Evolutionary conservation across 75 land plant species (phyloP), one percentile per base, ranked within the genome.

Genomic region (Chamaecyparis obtusa): DNA sequence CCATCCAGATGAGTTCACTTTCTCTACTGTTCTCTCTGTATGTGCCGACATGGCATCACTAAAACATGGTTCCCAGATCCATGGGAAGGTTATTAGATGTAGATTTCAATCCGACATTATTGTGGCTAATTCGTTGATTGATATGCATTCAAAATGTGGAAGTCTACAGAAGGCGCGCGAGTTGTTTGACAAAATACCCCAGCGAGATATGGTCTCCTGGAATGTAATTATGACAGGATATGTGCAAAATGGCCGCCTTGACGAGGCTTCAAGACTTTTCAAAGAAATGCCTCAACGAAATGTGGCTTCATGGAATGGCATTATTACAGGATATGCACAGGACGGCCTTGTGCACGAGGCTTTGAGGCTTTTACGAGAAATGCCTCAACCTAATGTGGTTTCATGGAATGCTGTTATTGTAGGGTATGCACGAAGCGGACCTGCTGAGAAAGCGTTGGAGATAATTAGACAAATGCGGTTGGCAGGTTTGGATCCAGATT

Each of bases 331-430:
- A 78, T 78, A 36, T 86, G 84, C 84, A 21, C 83, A 86, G 84
- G 77, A 86, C 44, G 87, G 87, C n/a, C 39, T 24, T 6, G 46
- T 81, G 7, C 32, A 77, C 6, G 87, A 86, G 30, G 87, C 87
- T 76, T 32, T 75, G 54, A 46, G 48, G 48, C 13, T 32, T 32
- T 86, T 86, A 15, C 9, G 27, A 27, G 84, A 76, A 24, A 86
- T 86, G 84, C 84, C 87, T 86, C 9, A 24, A 46, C 84, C 57
- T 46, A 85, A 89, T 64, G 60, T 39, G 32, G 89, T 89, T 37
- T 88, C 90, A 10, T 89, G 90, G 90, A 89, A 89, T 75, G 81
- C 90, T 16, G 83, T 89, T 75, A 87, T 89, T 64, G 60, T 67
- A 43, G 90, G 85, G 9, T 88, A 67, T 83, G 89, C 90, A 7